A percentile compares a stretch with the other conserved stretches of the same genome.
Conservation (phyloP, 2,329 filamentous ascomycete genomes). For the Fusarium verrucosum region DNA sequence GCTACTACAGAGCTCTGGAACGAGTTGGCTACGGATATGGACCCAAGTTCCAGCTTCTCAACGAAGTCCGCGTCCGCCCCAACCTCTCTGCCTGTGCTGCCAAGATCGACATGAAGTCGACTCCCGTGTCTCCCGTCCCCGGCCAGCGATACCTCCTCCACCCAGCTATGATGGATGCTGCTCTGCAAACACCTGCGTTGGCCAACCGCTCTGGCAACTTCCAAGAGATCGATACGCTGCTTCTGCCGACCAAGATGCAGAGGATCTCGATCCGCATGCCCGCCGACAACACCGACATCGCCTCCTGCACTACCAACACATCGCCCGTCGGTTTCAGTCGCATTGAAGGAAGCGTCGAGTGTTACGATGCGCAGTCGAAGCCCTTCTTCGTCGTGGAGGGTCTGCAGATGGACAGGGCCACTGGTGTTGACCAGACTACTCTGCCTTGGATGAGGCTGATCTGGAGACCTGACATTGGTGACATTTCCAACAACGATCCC, state of each 20-base stretch:
- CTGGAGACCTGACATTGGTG: conserved; percentile 39
- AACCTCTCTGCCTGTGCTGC: conserved; percentile 35
- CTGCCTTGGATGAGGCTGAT: conserved; percentile 37
- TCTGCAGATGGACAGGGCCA: conserved; percentile 39
- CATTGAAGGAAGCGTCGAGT: conserved; percentile 34
- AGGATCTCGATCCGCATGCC: conserved; percentile 39
- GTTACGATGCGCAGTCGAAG: conserved; percentile 25
- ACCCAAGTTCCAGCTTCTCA: conserved; percentile 39
- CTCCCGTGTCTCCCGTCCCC: conserved; percentile 26
- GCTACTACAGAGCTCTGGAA: conserved; percentile 39
- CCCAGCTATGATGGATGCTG: conserved; percentile 41
- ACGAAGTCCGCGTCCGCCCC: conserved; percentile 36
- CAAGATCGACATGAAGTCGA: conserved; percentile 34
- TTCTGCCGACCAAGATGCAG: conserved; percentile 37
- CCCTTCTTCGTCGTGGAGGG: conserved; percentile 39
- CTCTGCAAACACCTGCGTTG: conserved; percentile 37
- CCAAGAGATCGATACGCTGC: conserved; percentile 39
- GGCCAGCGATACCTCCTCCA: conserved; percentile 39
- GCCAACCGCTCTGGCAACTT: conserved; percentile 37
- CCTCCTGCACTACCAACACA: conserved; percentile 32
- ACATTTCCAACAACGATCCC: conserved; percentile 35
- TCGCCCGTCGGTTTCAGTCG: conserved; percentile 35
- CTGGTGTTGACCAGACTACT: conserved; percentile 29
- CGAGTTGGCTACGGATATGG: conserved; percentile 39
- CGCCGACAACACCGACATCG: conserved; percentile 25